Percentiles rank a stretch among this genome's conserved stretches.
Evolutionary conservation across 148 eudicot species (phyloP).

Genomic region (Nepenthes gracilis): DNA sequence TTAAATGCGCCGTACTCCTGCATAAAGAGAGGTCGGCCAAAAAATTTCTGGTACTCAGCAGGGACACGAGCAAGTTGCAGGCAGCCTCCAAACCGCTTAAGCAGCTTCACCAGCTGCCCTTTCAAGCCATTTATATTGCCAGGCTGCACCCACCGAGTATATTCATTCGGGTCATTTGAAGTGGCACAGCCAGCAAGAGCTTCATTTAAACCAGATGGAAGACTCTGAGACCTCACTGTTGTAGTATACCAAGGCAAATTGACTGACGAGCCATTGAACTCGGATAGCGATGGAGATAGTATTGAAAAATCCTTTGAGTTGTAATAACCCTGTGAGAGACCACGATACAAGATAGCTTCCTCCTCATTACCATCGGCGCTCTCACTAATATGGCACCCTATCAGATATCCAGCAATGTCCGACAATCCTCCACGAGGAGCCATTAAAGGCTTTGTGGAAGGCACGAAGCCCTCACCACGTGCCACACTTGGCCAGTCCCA

Average conservation of each 20-base stretch:
- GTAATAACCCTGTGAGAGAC: slow-evolving; percentile 41
- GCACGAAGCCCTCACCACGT: slow-evolving; percentile 90
- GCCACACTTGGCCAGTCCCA: slow-evolving; percentile 99
- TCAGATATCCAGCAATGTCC: slow-evolving; percentile 33
- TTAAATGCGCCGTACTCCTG: slow-evolving; percentile 71
- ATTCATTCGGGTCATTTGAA: slow-evolving; percentile 28
- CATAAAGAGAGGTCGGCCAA: slow-evolving; percentile 65
- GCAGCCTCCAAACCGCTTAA: slow-evolving; percentile 63
- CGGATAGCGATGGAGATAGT: slow-evolving; percentile 36
- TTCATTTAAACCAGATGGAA: slow-evolving; percentile 48
- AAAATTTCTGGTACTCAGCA: slow-evolving; percentile 65
- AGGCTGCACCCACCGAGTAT: slow-evolving; percentile 62
- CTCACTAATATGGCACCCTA: slow-evolving; percentile 37
- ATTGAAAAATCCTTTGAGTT: slow-evolving; percentile 37
- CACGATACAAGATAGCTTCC: slow-evolving; percentile 81
- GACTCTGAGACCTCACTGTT: slow-evolving; percentile 38
- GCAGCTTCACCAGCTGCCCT: slow-evolving; percentile 63
- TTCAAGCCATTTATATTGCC: slow-evolving; percentile 79
- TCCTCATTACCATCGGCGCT: slow-evolving; percentile 53
- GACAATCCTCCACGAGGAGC: slow-evolving; percentile 25
- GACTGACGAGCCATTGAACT: slow-evolving; percentile 28
- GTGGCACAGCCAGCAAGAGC: slow-evolving; percentile 14
- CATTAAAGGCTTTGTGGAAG: slow-evolving; percentile 23
- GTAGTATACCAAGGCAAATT: slow-evolving; percentile 26
- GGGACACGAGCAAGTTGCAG: slow-evolving; percentile 57